A percentile compares a stretch with the other conserved stretches of the same genome.
phyloP scores from a whole-genome alignment of 148 eudicot genomes.

The Rhododendron griersonianum region DNA sequence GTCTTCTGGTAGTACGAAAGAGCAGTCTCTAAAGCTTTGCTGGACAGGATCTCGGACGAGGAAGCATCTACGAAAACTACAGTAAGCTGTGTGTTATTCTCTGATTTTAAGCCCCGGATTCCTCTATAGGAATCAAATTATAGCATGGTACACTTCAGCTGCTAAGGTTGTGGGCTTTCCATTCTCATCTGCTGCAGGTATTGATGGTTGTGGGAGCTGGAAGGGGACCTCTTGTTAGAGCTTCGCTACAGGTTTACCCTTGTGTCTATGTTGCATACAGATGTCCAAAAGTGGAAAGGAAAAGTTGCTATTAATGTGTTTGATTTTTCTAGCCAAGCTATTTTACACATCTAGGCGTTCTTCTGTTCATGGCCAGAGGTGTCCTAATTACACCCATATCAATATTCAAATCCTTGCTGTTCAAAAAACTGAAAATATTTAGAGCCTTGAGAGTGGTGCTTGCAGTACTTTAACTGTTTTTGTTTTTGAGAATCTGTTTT shows the following conservation, averaged over 20 bases:
- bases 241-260: slow-evolving; percentile 69
- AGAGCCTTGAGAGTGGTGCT: not conserved
- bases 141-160: not conserved
- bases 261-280: not conserved
- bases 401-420: not conserved
- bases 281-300: not conserved
- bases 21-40: slow-evolving; percentile 80
- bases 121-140: not conserved
- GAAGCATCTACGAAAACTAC: slow-evolving; percentile 56
- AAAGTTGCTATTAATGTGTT: not conserved
- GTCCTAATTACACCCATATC: not conserved
- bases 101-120: not conserved
- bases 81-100: slow-evolving; percentile 39
- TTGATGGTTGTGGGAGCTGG: slow-evolving; percentile 99
- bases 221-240: slow-evolving; percentile 96
- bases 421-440: not conserved
- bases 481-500: not conserved
- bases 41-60: slow-evolving; percentile 78
- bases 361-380: not conserved
- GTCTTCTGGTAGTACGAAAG: slow-evolving; percentile 62
- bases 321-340: not conserved
- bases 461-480: not conserved
- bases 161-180: not conserved
- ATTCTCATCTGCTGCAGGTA: slow-evolving; percentile 39
- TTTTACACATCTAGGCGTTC: not conserved